phyloP scores from a whole-genome alignment of 1,139 yeast species.

The Nakaseomyces kungkrabaensis region DNA sequence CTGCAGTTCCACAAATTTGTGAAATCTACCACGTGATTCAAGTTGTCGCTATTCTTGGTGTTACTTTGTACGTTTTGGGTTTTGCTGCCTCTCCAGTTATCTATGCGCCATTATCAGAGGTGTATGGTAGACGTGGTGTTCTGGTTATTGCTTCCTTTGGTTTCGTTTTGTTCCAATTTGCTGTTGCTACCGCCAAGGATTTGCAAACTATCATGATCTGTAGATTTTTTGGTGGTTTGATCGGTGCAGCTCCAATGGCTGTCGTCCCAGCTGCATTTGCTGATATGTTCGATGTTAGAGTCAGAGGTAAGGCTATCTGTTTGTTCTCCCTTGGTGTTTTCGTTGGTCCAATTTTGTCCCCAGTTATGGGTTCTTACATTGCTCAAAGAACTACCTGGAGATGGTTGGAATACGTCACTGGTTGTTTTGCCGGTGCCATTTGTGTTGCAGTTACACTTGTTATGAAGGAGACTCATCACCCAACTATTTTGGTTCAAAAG shows the following conservation, averaged over 20 bases:
- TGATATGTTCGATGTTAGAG: slow-evolving; percentile 52
- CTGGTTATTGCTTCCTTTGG: slow-evolving; percentile 46
- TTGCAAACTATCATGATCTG: slow-evolving; percentile 62
- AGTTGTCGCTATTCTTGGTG: slow-evolving; percentile 52
- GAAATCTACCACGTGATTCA: slow-evolving; percentile 41
- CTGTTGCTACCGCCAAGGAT: slow-evolving; percentile 63
- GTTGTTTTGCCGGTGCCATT: slow-evolving; percentile 46
- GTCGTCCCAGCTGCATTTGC: slow-evolving; percentile 79
- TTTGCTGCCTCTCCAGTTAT: slow-evolving; percentile 75
- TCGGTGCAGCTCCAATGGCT: slow-evolving; percentile 75
- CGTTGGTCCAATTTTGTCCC: slow-evolving; percentile 68
- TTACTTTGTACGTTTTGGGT: slow-evolving; percentile 67
- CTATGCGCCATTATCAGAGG: slow-evolving; percentile 75
- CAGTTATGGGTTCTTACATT: slow-evolving; percentile 61
- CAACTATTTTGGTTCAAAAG: slow-evolving; percentile 47
- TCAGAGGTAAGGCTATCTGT: slow-evolving; percentile 64
- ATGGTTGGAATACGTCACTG: slow-evolving; percentile 62
- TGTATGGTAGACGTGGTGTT: slow-evolving; percentile 59
- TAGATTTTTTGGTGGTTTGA: slow-evolving; percentile 65
- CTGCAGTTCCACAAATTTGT: slow-evolving; percentile 38
- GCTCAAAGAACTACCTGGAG: slow-evolving; percentile 58
- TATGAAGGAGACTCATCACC: slow-evolving; percentile 56
- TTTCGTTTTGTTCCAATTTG: slow-evolving; percentile 53
- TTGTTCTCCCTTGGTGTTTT: slow-evolving; percentile 58
- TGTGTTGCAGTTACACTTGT: slow-evolving; percentile 35